phyloP scores from a whole-genome alignment of 805 yeast genomes.

The Candida gorgasii region DNA sequence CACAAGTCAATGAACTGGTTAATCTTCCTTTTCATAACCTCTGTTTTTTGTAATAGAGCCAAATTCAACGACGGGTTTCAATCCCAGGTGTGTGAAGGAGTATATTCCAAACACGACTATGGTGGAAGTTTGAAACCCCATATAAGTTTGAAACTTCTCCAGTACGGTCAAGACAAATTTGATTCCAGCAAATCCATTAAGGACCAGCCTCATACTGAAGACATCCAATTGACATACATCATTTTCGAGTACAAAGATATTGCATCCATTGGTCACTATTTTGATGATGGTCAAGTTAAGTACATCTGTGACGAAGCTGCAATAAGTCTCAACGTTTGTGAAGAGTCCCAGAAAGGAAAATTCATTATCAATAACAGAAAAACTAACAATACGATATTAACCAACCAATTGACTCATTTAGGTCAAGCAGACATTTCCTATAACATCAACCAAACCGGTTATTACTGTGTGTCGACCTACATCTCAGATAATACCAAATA shows the following conservation, averaged over 20 bases:
- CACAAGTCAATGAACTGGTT: constrained; percentile 2
- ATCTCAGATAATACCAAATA: constrained; percentile 47
- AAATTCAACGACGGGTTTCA: constrained; percentile 32
- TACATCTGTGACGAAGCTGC: constrained; percentile 79
- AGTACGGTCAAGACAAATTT: constrained; percentile 29
- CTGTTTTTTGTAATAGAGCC: constrained; percentile 43
- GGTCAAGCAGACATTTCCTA: constrained; percentile 67
- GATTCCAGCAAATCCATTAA: constrained; percentile 22
- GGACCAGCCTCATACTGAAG: constrained; percentile 29
- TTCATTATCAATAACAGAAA: constrained; percentile 57
- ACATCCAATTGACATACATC: constrained; percentile 59
- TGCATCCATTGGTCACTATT: constrained; percentile 58
- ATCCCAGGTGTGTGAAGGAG: constrained; percentile 82
- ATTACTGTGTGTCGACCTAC: constrained; percentile 83
- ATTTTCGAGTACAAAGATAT: constrained; percentile 85
- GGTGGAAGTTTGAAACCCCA: constrained; percentile 64
- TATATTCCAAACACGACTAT: constrained; percentile 86
- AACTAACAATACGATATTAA: constrained; percentile 54
- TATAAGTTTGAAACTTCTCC: constrained; percentile 30
- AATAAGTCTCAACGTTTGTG: constrained; percentile 56
- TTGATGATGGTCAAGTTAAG: constrained; percentile 38
- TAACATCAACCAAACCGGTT: constrained; percentile 74
- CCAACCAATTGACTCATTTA: constrained; percentile 53
- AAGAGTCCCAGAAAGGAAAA: constrained; percentile 51
- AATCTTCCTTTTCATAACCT: constrained; percentile 4